Evolutionary conservation across 2,329 filamentous ascomycete genomes (phyloP), one percentile per base, ranked within the genome.

Genomic region (Bipolaris bicolor): DNA sequence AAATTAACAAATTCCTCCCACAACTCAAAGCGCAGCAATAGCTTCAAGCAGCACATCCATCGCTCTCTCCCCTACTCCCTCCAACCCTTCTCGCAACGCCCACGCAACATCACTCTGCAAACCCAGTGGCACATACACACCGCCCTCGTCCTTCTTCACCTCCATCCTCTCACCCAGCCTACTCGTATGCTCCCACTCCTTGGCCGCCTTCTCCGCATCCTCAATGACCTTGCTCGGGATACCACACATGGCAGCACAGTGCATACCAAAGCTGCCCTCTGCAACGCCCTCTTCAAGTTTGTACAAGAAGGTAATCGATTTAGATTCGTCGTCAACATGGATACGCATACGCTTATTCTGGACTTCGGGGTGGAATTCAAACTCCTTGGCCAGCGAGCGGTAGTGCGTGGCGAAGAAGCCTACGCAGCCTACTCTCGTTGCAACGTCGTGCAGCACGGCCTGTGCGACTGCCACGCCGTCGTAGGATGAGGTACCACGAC

Each of bases 381-480:
- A 99, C 75, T 99, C 95, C 0, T 91, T 88, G 0, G 94, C 93
- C 0, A 99, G 85, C 2, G 90, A 95, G 74, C 97, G 95, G 77
- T 99, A 99, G 72, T 99, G 95, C 0, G 95, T 99, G 0, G 95
- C 95, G 70, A 99, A 99, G 84, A 97, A 98, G 34, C 95, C 95
- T 2, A 97, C 81, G 50, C 94, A 96, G 49, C 95, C 95, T 50
- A 97, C 90, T 68, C 98, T 92, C 3, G 91, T 91, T 7, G 94
- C 93, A 15, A 98, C 86, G 67, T 99, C 94, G 73, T 99, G 95
- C n/a, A 99, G 84, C 0, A 99, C 95, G 1, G 95, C 92, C 76
- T 99, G 94, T 0, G 95, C 95, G 3, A 99, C 95, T 0, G 95
- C 94, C 1, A 99, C 92, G 64, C 95, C 95, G 67, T 99, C 95